Evolutionary conservation across 495 filamentous ascomycete species (phyloP).

Genomic region (Penicillium roqueforti): DNA sequence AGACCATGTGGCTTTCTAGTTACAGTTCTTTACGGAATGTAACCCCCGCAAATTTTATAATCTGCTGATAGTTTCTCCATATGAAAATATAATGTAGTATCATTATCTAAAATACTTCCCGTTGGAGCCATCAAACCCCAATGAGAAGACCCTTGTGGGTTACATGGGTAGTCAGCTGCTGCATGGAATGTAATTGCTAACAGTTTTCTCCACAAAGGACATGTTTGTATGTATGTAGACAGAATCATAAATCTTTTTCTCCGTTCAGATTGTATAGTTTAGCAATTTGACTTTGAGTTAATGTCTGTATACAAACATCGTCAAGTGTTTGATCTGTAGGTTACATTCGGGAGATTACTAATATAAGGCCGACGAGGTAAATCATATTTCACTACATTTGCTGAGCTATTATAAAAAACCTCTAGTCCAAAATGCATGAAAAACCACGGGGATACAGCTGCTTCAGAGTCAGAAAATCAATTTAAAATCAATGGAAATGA

Average conservation of each 20-base stretch:
- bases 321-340: background rate
- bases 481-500: too few relatives aligned
- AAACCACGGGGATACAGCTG: too few relatives aligned
- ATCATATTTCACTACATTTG: too few relatives aligned
- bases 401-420: too few relatives aligned
- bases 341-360: constrained; percentile 28
- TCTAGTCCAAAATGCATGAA: too few relatives aligned
- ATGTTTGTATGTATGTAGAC: background rate
- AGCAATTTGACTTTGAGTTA: background rate
- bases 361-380: constrained; percentile 13
- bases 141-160: background rate
- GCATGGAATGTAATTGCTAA: background rate
- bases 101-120: background rate
- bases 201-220: background rate
- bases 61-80: background rate
- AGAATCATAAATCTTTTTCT: background rate
- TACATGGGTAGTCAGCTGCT: background rate
- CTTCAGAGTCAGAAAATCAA: too few relatives aligned
- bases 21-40: background rate
- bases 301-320: background rate
- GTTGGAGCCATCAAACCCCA: background rate
- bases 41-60: background rate
- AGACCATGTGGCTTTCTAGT: background rate
- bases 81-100: background rate
- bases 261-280: background rate